phyloP scores from a whole-genome alignment of 805 yeast genomes.

The Wickerhamiella musiphila region DNA sequence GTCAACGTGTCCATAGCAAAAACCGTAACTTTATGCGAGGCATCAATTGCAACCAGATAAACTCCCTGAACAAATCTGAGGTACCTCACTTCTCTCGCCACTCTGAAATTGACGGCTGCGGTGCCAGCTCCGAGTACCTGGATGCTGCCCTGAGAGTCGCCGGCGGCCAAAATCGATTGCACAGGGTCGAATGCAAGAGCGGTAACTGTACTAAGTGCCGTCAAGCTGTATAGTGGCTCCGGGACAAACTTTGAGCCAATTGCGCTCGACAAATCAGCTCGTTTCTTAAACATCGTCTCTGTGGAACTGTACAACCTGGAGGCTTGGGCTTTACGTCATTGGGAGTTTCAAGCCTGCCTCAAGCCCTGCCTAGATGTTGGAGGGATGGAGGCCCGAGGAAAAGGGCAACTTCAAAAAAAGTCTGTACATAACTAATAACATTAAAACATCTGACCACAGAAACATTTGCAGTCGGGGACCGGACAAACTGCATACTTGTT shows the following conservation, averaged over 20 bases:
- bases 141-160: conserved; percentile 52
- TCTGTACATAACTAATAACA: no score
- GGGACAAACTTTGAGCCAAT: conserved; percentile 16
- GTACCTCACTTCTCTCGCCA: conserved; percentile 31
- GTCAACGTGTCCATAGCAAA: conserved; percentile 51
- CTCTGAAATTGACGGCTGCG: conserved; percentile 48
- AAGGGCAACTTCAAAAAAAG: no score
- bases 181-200: conserved; percentile 73
- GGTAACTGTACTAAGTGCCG: conserved; percentile 45
- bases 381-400: no score
- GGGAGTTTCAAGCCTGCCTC: no score
- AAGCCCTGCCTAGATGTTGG: no score
- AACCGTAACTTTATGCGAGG: conserved; percentile 42
- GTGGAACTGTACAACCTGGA: no score
- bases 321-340: no score
- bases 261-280: conserved; percentile 13
- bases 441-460: conserved; percentile 27
- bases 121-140: conserved; percentile 73
- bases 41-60: conserved; percentile 58
- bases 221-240: conserved; percentile 28
- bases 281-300: conserved; percentile 13
- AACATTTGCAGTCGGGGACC: conserved; percentile 80
- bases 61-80: conserved; percentile 63
- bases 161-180: conserved; percentile 69
- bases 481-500: conserved; percentile 76